A percentile compares a stretch with the other conserved stretches of the same genome.
These are phyloP conservation scores for Yamadazyma buinensis DNA, from an alignment of 1,139 yeast genomes.

Conservation along the genomic window DNA sequence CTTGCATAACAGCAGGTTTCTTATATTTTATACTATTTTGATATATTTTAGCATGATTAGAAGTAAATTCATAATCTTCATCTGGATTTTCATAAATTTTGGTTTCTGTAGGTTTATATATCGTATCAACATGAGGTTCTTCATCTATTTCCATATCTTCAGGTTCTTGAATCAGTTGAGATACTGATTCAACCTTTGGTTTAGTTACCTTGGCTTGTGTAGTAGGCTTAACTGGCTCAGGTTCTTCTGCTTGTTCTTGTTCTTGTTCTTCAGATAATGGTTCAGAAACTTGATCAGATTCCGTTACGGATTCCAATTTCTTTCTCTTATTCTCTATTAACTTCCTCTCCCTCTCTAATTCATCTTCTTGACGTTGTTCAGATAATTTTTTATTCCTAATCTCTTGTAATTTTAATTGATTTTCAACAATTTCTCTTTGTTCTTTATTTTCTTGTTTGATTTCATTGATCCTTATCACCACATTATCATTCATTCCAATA, in stretches of 20 bases:
- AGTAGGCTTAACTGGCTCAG: not conserved
- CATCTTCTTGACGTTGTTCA: constrained; percentile 5
- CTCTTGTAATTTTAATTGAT: constrained; percentile 8
- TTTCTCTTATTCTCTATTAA: not conserved
- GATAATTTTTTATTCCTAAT: constrained; percentile 4
- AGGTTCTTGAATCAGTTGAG: not conserved
- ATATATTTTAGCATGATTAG: constrained; percentile 51
- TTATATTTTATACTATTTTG: constrained; percentile 43
- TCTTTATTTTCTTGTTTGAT: constrained; percentile 11
- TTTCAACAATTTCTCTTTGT: constrained; percentile 11
- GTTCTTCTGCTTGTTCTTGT: not conserved
- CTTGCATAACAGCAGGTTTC: constrained; percentile 1
- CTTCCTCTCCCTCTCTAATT: constrained; percentile 3
- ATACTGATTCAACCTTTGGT: not conserved
- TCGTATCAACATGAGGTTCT: constrained; percentile 5
- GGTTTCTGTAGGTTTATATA: constrained; percentile 12
- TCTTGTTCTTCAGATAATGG: not conserved
- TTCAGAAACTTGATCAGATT: not conserved
- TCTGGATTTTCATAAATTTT: constrained; percentile 39
- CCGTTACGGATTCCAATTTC: not conserved
- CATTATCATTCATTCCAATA: constrained; percentile 11
- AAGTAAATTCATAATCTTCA: constrained; percentile 47
- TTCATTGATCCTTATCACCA: constrained; percentile 11
- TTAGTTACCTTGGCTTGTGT: not conserved
- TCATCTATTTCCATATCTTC: not conserved